Evolutionary conservation across 345 rosid genomes (phyloP), one percentile per base, ranked within the genome.

Genomic region (Murraya koenigii): DNA sequence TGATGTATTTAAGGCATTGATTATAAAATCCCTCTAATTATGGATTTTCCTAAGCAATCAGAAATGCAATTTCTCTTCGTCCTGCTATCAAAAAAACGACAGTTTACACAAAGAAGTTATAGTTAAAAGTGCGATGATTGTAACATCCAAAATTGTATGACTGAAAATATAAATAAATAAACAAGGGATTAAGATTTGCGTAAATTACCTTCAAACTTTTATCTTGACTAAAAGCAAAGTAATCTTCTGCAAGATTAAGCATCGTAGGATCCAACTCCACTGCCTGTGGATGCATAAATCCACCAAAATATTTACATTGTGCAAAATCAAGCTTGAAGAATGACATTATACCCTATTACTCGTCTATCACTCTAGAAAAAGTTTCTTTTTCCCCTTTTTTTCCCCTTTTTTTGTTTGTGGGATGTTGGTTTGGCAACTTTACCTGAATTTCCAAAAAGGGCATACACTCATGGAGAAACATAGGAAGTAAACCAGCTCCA

Each of bases 401-500:
- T 59, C 6, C 9, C 13, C 7, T 15, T 44, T 9, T 33, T 32
- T 68, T 41, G 71, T n/a, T 36, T n/a, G 59, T 19, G 30, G 54
- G 35, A n/a, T 33, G 20, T 4, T 28, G 38, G 54, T 62, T 74
- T n/a, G 58, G 52, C 60, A 49, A 19, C 73, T 62, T 80, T 86
- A 94, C 98, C 98, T 95, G 94, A 74, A 88, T 83, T 61, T 85
- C 75, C 77, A 89, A 78, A 85, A 85, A 87, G 39, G 88, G 93
- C 66, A 92, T 74, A 81, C 91, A 88, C 64, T 86, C 82, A 79
- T 87, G 90, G 77, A 95, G 97, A 88, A 93, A 93, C 98, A 93
- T 94, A 64, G 99, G 99, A 84, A 95, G 93, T 70, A 95, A 79
- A 72, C 99, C 98, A 15, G 99, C 99, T 71, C 98, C 99, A 79